Conservation (phyloP, 305 asterid species). For the Ajuga reptans region DNA sequence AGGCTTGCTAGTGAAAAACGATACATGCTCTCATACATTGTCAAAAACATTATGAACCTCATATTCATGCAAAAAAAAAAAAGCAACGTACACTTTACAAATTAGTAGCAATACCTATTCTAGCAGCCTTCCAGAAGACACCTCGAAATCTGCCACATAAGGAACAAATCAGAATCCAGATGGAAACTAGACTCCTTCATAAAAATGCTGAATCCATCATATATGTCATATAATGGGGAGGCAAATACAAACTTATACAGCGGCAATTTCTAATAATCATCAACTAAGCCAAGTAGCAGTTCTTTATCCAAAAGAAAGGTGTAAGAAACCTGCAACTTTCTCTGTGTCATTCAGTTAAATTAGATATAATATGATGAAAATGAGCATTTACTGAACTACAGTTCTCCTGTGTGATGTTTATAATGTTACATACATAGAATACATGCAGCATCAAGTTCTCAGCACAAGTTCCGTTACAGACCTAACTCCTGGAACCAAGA, state of each 20-base stretch:
- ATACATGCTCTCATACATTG: not conserved
- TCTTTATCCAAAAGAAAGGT: not conserved
- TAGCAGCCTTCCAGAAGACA: constrained; percentile 84
- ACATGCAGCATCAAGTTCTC: not conserved
- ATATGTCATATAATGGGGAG: not conserved
- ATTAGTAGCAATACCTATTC: constrained; percentile 40
- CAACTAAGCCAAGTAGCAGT: constrained; percentile 7
- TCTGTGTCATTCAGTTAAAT: not conserved
- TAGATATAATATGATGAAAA: not conserved
- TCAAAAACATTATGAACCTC: constrained; percentile 9
- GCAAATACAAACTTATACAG: not conserved
- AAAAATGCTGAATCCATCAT: not conserved
- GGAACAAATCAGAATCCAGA: constrained; percentile 22
- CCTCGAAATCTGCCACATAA: constrained; percentile 70
- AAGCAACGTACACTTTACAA: not conserved
- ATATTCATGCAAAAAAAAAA: not conserved
- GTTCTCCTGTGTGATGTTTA: no score
- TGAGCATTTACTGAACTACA: not conserved
- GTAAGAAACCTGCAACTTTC: not conserved
- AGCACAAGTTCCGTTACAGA: not conserved
- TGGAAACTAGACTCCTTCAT: not conserved
- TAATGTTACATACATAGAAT: no score
- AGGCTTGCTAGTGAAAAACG: not conserved
- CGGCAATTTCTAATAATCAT: not conserved
- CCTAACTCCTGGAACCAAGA: not conserved